phyloP scores from a whole-genome alignment of 1,284 basidiomycete genomes.

The Naganishia sp. region DNA sequence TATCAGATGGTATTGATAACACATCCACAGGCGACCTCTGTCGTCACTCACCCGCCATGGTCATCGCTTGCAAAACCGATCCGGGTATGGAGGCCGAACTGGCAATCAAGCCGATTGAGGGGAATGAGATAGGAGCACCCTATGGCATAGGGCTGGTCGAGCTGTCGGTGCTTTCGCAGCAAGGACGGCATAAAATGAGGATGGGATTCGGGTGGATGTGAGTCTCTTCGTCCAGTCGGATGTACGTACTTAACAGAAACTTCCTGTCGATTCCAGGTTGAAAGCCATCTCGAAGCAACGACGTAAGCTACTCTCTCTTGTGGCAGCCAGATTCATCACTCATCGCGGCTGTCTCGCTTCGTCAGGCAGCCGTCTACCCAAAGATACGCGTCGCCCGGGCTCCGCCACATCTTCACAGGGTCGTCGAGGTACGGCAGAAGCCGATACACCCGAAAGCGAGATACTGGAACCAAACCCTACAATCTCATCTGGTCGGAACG shows the following conservation, averaged over 20 bases:
- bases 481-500: neutral
- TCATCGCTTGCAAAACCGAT: constrained; percentile 54
- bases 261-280: constrained; percentile 25
- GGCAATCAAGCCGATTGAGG: constrained; percentile 46
- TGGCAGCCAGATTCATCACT: neutral
- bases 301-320: neutral
- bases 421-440: no score
- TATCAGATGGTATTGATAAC: neutral
- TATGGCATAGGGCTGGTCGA: constrained; percentile 53
- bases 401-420: neutral
- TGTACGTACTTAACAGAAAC: no score
- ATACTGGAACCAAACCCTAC: neutral
- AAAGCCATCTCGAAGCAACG: constrained; percentile 36
- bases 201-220: constrained; percentile 50
- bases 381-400: neutral
- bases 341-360: neutral
- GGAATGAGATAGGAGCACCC: constrained; percentile 49
- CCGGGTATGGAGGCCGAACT: constrained; percentile 36
- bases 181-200: constrained; percentile 52
- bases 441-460: neutral
- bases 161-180: constrained; percentile 42
- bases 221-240: no score
- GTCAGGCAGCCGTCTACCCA: neutral
- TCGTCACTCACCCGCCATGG: constrained; percentile 42
- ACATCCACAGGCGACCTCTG: constrained; percentile 37